Percentiles rank a stretch among this genome's conserved stretches.
phyloP scores from a whole-genome alignment of 2,329 filamentous ascomycete species.

The Colletotrichum cereale region DNA sequence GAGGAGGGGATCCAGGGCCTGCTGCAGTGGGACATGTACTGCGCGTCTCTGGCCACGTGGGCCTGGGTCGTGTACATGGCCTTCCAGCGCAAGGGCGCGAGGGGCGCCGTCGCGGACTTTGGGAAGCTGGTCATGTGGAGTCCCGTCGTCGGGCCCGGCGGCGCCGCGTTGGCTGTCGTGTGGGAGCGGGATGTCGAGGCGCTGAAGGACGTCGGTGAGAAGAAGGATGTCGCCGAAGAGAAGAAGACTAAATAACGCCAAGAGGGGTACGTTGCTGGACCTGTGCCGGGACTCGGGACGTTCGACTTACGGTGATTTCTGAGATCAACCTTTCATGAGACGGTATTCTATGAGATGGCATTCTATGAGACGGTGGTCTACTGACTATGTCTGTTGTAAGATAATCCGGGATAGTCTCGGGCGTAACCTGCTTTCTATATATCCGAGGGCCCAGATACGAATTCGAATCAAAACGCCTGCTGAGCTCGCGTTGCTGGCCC shows the following conservation, averaged over 20 bases:
- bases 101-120: slow-evolving; percentile 6
- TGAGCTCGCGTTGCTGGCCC: neutral
- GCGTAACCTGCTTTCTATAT: neutral
- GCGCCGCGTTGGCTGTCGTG: slow-evolving; percentile 40
- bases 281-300: neutral
- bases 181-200: slow-evolving; percentile 42
- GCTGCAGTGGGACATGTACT: slow-evolving; percentile 45
- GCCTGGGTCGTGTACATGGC: slow-evolving; percentile 37
- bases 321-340: neutral
- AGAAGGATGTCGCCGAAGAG: slow-evolving; percentile 9
- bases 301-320: neutral
- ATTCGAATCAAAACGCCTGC: neutral
- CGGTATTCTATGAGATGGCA: too few relatives aligned
- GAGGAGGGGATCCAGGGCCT: slow-evolving; percentile 36
- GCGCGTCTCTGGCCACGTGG: slow-evolving; percentile 31
- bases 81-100: slow-evolving; percentile 16
- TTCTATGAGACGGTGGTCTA: too few relatives aligned
- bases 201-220: neutral
- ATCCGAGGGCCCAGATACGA: too few relatives aligned
- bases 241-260: slow-evolving; percentile 8
- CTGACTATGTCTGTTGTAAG: neutral
- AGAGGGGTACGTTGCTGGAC: neutral
- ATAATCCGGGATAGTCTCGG: neutral
- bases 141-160: slow-evolving; percentile 40
- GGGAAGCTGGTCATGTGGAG: slow-evolving; percentile 21